Percentiles rank a stretch among this genome's conserved stretches.
phyloP scores from a whole-genome alignment of 2,329 filamentous ascomycete genomes.

The Cordyceps fumosorosea region DNA sequence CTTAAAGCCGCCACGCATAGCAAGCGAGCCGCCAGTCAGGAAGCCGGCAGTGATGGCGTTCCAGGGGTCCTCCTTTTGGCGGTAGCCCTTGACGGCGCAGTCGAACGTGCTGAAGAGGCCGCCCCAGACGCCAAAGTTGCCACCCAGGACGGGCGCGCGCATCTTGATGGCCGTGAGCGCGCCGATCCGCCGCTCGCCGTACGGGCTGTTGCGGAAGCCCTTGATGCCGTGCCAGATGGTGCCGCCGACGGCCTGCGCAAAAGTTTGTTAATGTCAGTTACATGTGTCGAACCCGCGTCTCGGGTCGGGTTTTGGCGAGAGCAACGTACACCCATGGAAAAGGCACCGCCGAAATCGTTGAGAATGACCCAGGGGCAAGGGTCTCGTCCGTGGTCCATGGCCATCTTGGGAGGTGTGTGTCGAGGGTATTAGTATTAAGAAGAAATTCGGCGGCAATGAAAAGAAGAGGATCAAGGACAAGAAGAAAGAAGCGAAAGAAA shows the following conservation, averaged over 20 bases:
- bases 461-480: neutral
- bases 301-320: neutral
- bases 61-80: conserved; percentile 96
- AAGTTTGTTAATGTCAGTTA: conserved; percentile 2
- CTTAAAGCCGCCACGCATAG: conserved; percentile 84
- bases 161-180: conserved; percentile 97
- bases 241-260: conserved; percentile 59
- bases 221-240: conserved; percentile 97
- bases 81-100: conserved; percentile 88
- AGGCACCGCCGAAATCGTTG: conserved; percentile 96
- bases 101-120: conserved; percentile 94
- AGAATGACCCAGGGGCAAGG: conserved; percentile 95
- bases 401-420: conserved; percentile 10
- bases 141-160: conserved; percentile 88
- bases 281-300: neutral
- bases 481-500: neutral
- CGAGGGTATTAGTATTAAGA: conserved; percentile 2
- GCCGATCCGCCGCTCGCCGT: conserved; percentile 92
- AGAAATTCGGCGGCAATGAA: conserved; percentile 1
- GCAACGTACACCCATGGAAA: conserved; percentile 80
- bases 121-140: conserved; percentile 98
- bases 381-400: conserved; percentile 93
- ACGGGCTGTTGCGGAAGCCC: conserved; percentile 81
- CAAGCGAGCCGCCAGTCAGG: conserved; percentile 88
- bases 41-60: conserved; percentile 97